A percentile compares a stretch with the other conserved stretches of the same genome.
These are phyloP conservation scores for Leucocoprinus leucothites DNA, from an alignment of 768 basidiomycete genomes.

Conservation along the genomic window DNA sequence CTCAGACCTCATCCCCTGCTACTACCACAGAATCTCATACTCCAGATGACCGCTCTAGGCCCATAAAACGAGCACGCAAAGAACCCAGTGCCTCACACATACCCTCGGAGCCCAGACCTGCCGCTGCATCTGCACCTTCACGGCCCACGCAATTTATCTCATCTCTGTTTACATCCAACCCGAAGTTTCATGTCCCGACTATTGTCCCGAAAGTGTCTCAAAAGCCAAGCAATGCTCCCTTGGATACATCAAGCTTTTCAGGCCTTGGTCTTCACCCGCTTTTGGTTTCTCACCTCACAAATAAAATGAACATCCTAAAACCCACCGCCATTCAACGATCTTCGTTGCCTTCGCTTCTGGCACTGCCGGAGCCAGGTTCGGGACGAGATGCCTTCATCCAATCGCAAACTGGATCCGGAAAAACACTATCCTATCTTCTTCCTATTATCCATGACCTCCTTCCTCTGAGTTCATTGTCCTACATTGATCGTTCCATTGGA, in stretches of 20 bases:
- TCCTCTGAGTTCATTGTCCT: constrained; percentile 83
- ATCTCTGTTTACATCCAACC: constrained; percentile 85
- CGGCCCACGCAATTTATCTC: constrained; percentile 71
- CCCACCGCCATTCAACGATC: constrained; percentile 91
- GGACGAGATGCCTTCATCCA: constrained; percentile 87
- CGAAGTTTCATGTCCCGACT: constrained; percentile 50
- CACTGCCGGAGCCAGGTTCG: constrained; percentile 28
- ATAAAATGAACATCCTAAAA: constrained; percentile 77
- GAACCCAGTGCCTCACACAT: constrained; percentile 11
- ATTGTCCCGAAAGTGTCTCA: constrained; percentile 24
- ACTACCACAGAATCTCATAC: constrained; percentile 1
- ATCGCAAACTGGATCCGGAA: constrained; percentile 96
- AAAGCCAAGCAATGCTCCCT: constrained; percentile 81
- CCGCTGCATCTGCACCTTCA: constrained; percentile 21
- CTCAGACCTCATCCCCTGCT: constrained; percentile 22
- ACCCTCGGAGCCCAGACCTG: constrained; percentile 13
- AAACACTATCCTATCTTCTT: constrained; percentile 89
- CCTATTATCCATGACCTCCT: constrained; percentile 95
- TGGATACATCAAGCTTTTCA: constrained; percentile 75
- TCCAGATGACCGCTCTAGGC: constrained; percentile 30
- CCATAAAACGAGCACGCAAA: constrained; percentile 46
- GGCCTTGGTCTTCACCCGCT: constrained; percentile 84
- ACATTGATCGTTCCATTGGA: constrained; percentile 92
- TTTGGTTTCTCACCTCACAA: constrained; percentile 69
- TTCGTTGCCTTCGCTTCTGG: constrained; percentile 54